Percentiles rank a stretch among this genome's conserved stretches.
phyloP scores from a whole-genome alignment of 176 grass and related monocot species.

The Luzula sylvatica region DNA sequence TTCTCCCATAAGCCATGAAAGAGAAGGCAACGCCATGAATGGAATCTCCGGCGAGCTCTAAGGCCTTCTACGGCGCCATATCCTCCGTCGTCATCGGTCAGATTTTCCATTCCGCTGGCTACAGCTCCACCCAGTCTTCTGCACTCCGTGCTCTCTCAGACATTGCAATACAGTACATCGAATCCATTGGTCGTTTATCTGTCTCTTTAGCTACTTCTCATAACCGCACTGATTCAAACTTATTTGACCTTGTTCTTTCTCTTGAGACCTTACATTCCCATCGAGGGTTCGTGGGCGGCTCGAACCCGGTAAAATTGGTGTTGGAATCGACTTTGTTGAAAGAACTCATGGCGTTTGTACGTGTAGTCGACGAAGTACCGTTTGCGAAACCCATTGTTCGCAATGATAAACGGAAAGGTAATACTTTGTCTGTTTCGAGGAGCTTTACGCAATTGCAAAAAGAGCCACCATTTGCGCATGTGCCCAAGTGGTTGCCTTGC shows the following conservation, averaged over 20 bases:
- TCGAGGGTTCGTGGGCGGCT: constrained; percentile 31
- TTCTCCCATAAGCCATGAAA: constrained; percentile 6
- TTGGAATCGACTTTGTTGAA: constrained; percentile 32
- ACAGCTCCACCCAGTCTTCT: constrained; percentile 21
- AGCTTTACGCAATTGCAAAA: constrained; percentile 35
- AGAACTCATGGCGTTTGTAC: constrained; percentile 35
- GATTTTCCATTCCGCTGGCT: constrained; percentile 39
- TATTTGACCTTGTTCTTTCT: constrained; percentile 35
- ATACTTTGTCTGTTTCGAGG: constrained; percentile 5
- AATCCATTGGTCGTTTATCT: constrained; percentile 28
- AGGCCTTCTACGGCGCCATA: constrained; percentile 1
- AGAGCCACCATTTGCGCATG: constrained; percentile 31
- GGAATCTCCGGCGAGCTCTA: constrained; percentile 24
- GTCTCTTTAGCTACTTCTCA: constrained; percentile 27
- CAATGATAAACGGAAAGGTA: not conserved
- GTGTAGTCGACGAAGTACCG: constrained; percentile 30
- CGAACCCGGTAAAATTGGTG: constrained; percentile 22
- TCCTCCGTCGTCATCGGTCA: constrained; percentile 32
- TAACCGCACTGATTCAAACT: constrained; percentile 40
- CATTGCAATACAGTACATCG: constrained; percentile 29
- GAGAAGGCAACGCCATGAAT: constrained; percentile 46
- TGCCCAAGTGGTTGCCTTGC: constrained; percentile 54
- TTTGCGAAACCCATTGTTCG: constrained; percentile 29
- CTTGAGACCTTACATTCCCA: constrained; percentile 30
- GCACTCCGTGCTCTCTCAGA: constrained; percentile 36